A percentile compares a stretch with the other conserved stretches of the same genome.
phyloP scores from a whole-genome alignment of 345 rosid genomes.

The Corymbia maculata region DNA sequence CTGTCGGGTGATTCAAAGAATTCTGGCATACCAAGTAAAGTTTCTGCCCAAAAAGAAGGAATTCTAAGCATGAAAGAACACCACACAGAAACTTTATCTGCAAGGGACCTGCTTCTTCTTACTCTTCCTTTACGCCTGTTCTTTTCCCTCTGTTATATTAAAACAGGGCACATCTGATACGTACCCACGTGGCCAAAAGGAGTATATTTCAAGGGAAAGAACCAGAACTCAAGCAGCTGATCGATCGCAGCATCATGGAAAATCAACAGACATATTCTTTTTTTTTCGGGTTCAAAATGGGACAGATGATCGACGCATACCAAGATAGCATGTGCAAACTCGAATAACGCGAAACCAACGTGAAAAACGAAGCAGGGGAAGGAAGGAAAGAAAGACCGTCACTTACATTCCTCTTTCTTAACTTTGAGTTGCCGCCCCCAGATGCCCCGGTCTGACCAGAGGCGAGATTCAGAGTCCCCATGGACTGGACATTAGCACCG shows the following conservation, averaged over 20 bases:
- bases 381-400: background rate
- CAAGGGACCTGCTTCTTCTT: background rate
- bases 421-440: constrained; percentile 30
- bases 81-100: background rate
- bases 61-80: background rate
- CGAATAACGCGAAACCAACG: background rate
- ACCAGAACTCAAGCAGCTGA: background rate
- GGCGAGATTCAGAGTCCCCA: constrained; percentile 50
- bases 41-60: background rate
- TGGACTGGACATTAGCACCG: constrained; percentile 50
- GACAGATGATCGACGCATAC: background rate
- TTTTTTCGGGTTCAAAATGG: background rate
- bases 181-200: background rate
- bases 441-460: constrained; percentile 32
- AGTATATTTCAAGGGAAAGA: background rate
- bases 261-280: background rate
- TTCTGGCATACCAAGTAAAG: background rate
- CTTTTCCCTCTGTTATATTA: background rate
- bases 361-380: background rate
- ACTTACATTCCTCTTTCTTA: constrained; percentile 56
- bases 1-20: background rate
- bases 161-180: background rate
- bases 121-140: background rate
- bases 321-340: background rate
- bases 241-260: background rate